These are phyloP conservation scores for Trichosporon sp. DNA, from an alignment of 1,284 basidiomycete species.

Conservation along the genomic window DNA sequence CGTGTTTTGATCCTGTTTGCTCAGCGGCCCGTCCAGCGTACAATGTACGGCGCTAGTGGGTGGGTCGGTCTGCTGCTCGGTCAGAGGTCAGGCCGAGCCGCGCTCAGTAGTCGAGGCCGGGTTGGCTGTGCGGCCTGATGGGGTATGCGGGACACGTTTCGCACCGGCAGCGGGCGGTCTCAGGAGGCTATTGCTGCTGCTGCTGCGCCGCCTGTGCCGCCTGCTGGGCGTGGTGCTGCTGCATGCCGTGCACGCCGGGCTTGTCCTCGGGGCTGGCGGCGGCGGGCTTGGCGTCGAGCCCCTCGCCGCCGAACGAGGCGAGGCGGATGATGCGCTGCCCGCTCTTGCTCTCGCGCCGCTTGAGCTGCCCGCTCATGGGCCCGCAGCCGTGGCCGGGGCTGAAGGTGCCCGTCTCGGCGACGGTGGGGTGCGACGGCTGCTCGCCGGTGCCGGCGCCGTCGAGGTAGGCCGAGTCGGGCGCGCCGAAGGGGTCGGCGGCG, in stretches of 20 bases:
- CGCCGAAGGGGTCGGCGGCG: slow-evolving; percentile 4
- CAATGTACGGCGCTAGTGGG: background rate
- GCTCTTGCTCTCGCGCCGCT: slow-evolving; percentile 30
- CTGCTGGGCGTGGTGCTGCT: background rate
- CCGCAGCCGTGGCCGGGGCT: slow-evolving; percentile 22
- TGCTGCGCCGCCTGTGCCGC: no score
- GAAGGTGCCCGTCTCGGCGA: slow-evolving; percentile 39
- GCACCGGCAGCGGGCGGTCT: no score
- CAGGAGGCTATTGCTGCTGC: background rate
- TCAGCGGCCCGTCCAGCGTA: no score
- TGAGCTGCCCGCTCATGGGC: slow-evolving; percentile 38
- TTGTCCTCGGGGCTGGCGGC: background rate
- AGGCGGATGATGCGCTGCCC: slow-evolving; percentile 38
- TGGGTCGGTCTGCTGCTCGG: background rate
- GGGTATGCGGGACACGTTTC: background rate
- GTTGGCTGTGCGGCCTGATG: background rate
- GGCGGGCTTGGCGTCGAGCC: slow-evolving; percentile 35
- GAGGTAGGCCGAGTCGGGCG: slow-evolving; percentile 34
- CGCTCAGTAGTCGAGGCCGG: no score
- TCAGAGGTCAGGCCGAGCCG: no score
- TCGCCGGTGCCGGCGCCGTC: slow-evolving; percentile 13
- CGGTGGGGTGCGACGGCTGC: slow-evolving; percentile 30
- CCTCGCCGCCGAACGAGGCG: slow-evolving; percentile 44
- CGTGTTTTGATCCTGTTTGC: background rate
- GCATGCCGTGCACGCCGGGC: background rate